Conservation (phyloP, 2,329 filamentous ascomycete genomes). For the Davidsoniella neocaledoniae region DNA sequence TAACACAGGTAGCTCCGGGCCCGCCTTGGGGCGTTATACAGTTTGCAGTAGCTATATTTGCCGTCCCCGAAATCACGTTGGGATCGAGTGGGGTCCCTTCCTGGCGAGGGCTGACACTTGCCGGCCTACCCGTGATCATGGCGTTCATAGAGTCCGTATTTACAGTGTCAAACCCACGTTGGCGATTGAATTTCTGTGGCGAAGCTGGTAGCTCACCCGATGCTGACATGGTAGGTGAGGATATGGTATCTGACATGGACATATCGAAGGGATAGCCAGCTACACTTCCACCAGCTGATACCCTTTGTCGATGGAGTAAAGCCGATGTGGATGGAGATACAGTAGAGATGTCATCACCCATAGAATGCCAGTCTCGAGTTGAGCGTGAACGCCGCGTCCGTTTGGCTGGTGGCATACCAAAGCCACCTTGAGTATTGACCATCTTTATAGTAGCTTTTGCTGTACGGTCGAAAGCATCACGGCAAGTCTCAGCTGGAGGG, state of each 20-base stretch:
- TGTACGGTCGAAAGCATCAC: slow-evolving; percentile 88
- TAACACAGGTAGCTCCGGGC: no score
- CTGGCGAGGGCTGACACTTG: neutral
- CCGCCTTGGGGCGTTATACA: no score
- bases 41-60: no score
- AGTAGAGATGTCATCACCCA: slow-evolving; percentile 15
- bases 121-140: neutral
- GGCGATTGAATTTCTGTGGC: slow-evolving; percentile 21
- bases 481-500: slow-evolving; percentile 82
- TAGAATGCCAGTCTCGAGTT: slow-evolving; percentile 18
- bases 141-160: neutral
- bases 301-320: slow-evolving; percentile 8
- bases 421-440: slow-evolving; percentile 75
- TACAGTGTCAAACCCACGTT: neutral
- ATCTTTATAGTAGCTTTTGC: slow-evolving; percentile 91
- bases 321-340: slow-evolving; percentile 15
- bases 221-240: slow-evolving; percentile 25
- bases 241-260: slow-evolving; percentile 23
- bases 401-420: slow-evolving; percentile 32
- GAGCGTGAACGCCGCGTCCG: slow-evolving; percentile 16
- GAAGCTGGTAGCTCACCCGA: slow-evolving; percentile 23
- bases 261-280: slow-evolving; percentile 20
- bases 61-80: no score
- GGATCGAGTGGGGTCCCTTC: no score
- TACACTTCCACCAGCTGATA: neutral